Evolutionary conservation across 495 filamentous ascomycete species (phyloP).

Genomic region (Monascus purpureus): DNA sequence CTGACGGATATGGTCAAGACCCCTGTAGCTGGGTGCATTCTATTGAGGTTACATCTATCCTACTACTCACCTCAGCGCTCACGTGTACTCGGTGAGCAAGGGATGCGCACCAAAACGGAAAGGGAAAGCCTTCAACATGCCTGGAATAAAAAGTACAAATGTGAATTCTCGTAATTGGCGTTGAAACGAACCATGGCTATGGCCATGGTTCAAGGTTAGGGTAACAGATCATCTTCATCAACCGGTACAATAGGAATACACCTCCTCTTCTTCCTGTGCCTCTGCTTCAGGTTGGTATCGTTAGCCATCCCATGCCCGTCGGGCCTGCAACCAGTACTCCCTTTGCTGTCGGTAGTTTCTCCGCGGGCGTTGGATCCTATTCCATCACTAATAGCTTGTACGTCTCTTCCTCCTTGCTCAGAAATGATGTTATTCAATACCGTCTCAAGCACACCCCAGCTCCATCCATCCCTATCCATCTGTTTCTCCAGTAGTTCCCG

Average conservation of each 20-base stretch:
- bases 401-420: too few species aligned
- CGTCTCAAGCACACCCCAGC: constrained; percentile 10
- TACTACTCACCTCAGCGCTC: too few species aligned
- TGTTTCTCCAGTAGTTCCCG: constrained; percentile 6
- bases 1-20: too few species aligned
- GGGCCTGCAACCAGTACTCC: not conserved
- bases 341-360: not conserved
- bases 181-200: too few species aligned
- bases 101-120: too few species aligned
- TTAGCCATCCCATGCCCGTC: not conserved
- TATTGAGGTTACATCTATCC: too few species aligned
- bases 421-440: constrained; percentile 1
- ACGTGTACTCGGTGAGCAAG: too few species aligned
- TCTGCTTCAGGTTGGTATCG: not conserved
- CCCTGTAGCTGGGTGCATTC: too few species aligned
- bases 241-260: constrained; percentile 10
- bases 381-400: not conserved
- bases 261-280: constrained; percentile 4
- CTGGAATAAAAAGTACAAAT: too few species aligned
- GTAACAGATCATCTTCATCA: constrained; percentile 10
- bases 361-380: not conserved
- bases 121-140: too few species aligned
- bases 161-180: too few species aligned
- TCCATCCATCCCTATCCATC: constrained; percentile 10
- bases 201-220: too few species aligned